Percentiles rank a stretch among this genome's conserved stretches.
These are phyloP conservation scores for Chlorokybus atmophyticus DNA, from an alignment of 139 green algal species.

Conservation along the genomic window DNA sequence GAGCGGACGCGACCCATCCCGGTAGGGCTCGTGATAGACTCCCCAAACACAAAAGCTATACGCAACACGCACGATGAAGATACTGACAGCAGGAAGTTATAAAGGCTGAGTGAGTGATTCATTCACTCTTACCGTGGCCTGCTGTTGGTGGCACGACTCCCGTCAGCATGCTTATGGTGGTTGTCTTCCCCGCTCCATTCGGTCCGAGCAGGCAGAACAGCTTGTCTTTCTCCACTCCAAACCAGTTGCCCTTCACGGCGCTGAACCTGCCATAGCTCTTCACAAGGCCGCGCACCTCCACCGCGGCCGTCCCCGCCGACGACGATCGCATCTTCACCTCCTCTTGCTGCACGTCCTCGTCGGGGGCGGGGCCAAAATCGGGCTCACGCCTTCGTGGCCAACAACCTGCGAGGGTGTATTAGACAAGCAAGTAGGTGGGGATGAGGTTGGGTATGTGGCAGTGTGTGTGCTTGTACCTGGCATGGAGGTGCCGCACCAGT, in stretches of 20 bases:
- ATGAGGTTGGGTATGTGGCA: no score
- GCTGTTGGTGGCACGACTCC: slow-evolving; percentile 50
- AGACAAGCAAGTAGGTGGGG: no score
- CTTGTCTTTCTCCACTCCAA: slow-evolving; percentile 30
- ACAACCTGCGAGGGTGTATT: no score
- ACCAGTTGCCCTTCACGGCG: slow-evolving; percentile 31
- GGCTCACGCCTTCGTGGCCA: no score
- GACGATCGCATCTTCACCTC: not conserved
- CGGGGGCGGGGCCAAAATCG: no score
- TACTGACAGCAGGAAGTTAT: no score
- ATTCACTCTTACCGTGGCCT: slow-evolving; percentile 37
- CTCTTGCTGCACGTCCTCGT: no score
- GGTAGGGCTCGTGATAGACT: slow-evolving; percentile 12
- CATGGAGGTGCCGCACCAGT: slow-evolving; percentile 13
- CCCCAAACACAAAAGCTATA: slow-evolving; percentile 14
- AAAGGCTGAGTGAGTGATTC: no score
- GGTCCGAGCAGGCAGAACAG: slow-evolving; percentile 39
- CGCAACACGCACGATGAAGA: no score
- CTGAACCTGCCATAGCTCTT: slow-evolving; percentile 23
- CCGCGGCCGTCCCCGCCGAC: not conserved
- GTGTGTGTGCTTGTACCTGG: no score
- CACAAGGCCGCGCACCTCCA: slow-evolving; percentile 16
- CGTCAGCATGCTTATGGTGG: slow-evolving; percentile 38
- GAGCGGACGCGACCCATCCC: slow-evolving; percentile 53
- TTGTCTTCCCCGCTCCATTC: slow-evolving; percentile 45